These are phyloP conservation scores for Brassica rapa DNA, from an alignment of 345 rosid species.

Conservation along the genomic window DNA sequence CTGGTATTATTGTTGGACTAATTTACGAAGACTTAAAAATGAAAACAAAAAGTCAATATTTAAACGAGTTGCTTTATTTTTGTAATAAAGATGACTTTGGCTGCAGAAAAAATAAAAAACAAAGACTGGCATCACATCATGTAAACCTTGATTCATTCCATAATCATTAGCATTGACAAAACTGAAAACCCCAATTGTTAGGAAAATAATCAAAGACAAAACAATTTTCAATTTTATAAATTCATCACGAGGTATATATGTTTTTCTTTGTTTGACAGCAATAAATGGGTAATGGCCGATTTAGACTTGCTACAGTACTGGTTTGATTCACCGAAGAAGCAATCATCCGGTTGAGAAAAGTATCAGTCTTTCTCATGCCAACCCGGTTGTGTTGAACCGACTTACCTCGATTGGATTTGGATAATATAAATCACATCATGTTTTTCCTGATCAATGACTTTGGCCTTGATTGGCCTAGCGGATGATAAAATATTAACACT, in stretches of 20 bases:
- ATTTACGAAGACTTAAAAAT: constrained; percentile 7
- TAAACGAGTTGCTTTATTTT: not conserved
- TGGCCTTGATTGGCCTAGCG: too few species aligned
- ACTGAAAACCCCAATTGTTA: not conserved
- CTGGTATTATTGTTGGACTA: not conserved
- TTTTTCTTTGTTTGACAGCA: not conserved
- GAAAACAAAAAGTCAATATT: constrained; percentile 9
- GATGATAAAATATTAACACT: too few species aligned
- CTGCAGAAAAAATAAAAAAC: not conserved
- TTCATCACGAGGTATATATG: not conserved
- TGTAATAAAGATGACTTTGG: not conserved
- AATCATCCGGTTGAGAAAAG: too few species aligned
- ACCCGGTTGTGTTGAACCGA: too few species aligned
- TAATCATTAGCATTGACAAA: constrained; percentile 21
- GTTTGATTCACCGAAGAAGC: too few species aligned
- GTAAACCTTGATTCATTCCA: constrained; percentile 5
- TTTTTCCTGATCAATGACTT: too few species aligned
- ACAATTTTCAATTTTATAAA: not conserved
- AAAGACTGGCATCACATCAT: constrained; percentile 1
- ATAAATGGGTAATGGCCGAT: not conserved
- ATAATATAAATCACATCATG: too few species aligned
- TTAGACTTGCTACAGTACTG: too few species aligned
- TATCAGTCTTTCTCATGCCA: too few species aligned
- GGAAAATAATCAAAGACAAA: not conserved
- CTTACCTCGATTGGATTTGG: too few species aligned